Percentiles rank a stretch among this genome's conserved stretches.
These are phyloP conservation scores for Kuraishia hungarica DNA, from an alignment of 805 yeast genomes.

Conservation along the genomic window DNA sequence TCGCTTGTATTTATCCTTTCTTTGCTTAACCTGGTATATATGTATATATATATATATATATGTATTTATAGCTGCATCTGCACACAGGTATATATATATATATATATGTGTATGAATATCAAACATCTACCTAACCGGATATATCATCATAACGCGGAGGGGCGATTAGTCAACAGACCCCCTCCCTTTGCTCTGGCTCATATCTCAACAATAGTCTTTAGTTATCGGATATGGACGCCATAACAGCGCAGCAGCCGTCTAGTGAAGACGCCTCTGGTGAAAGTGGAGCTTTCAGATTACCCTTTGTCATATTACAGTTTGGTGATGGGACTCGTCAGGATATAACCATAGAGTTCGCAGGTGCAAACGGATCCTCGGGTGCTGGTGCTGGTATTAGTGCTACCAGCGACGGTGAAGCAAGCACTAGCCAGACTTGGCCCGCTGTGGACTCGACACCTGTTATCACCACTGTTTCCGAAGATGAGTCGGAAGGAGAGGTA, in stretches of 20 bases:
- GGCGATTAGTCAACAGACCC: background rate
- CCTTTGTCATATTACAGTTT: conserved; percentile 21
- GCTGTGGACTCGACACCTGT: background rate
- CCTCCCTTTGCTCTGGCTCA: too few relatives aligned
- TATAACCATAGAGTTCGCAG: conserved; percentile 22
- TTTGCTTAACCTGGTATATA: too few relatives aligned
- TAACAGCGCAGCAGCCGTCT: background rate
- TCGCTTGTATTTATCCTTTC: too few relatives aligned
- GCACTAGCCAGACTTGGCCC: background rate
- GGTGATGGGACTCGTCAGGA: conserved; percentile 20
- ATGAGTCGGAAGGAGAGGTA: background rate
- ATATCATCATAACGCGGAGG: background rate
- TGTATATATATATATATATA: too few relatives aligned
- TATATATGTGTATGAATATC: background rate
- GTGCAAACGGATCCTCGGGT: background rate
- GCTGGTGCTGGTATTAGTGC: too few relatives aligned
- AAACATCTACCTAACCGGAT: background rate
- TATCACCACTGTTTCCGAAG: background rate
- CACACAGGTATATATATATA: too few relatives aligned
- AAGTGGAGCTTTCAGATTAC: conserved; percentile 10
- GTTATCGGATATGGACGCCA: background rate
- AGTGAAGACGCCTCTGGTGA: background rate
- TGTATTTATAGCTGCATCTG: background rate
- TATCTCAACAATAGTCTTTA: too few relatives aligned
- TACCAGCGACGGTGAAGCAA: background rate